A percentile compares a stretch with the other conserved stretches of the same genome.
Evolutionary conservation across 106 monocot species (phyloP).

Genomic region (Dioscorea alata): DNA sequence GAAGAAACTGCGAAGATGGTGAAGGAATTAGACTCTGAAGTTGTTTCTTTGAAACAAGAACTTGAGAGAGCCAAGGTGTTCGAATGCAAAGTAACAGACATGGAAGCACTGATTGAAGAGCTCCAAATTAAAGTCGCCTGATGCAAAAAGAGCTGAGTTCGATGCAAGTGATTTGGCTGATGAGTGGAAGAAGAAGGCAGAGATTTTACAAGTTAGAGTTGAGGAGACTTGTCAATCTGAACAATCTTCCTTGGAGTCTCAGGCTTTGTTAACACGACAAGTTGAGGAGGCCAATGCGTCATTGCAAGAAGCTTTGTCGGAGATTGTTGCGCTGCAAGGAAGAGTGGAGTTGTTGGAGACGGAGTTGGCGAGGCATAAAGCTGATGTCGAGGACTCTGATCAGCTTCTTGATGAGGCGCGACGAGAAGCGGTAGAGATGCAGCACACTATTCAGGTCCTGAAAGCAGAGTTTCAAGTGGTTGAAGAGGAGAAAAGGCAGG

Average conservation of each 20-base stretch:
- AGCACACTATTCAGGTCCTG: constrained; percentile 17
- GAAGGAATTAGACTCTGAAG: constrained; percentile 32
- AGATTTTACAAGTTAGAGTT: constrained; percentile 19
- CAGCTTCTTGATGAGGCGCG: constrained; percentile 21
- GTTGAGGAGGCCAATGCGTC: constrained; percentile 25
- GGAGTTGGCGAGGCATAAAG: constrained; percentile 25
- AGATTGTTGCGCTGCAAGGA: constrained; percentile 26
- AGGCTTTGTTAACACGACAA: constrained; percentile 12
- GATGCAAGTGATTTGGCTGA: constrained; percentile 24
- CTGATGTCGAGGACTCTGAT: constrained; percentile 26
- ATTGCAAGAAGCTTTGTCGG: constrained; percentile 19
- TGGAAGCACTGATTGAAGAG: constrained; percentile 27
- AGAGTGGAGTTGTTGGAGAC: constrained; percentile 38
- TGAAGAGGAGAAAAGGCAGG: constrained; percentile 5
- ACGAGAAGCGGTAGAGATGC: constrained; percentile 26
- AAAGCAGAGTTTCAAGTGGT: constrained; percentile 10
- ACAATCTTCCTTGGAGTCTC: constrained; percentile 12
- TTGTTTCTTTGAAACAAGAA: constrained; percentile 30
- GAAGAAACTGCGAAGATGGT: constrained; percentile 37
- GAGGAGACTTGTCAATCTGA: constrained; percentile 31
- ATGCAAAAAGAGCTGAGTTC: constrained; percentile 34
- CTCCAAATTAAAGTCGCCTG: constrained; percentile 23
- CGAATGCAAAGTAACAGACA: constrained; percentile 29
- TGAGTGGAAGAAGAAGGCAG: constrained; percentile 45
- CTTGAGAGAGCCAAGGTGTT: constrained; percentile 30